A percentile compares a stretch with the other conserved stretches of the same genome.
These are phyloP conservation scores for Lyophyllum shimeji DNA, from an alignment of 768 basidiomycete genomes.

Conservation along the genomic window DNA sequence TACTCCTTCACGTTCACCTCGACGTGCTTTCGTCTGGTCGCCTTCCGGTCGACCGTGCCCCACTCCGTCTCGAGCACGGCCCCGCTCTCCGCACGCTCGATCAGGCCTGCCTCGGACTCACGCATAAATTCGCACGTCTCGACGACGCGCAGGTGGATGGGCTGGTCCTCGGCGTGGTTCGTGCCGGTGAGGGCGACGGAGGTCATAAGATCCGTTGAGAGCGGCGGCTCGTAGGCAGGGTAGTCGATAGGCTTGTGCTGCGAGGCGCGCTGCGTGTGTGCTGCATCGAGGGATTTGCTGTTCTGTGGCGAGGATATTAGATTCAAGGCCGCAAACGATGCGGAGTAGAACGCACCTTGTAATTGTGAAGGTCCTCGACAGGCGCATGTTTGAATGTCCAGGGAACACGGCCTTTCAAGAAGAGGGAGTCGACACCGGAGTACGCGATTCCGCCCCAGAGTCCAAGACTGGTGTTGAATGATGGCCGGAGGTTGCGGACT, in stretches of 20 bases:
- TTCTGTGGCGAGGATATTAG: slow-evolving; percentile 8
- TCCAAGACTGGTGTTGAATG: slow-evolving; percentile 79
- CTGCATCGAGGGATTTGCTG: slow-evolving; percentile 52
- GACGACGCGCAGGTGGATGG: slow-evolving; percentile 78
- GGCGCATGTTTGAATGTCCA: slow-evolving; percentile 85
- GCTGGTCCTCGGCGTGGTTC: slow-evolving; percentile 97
- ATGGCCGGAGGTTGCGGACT: slow-evolving; percentile 89
- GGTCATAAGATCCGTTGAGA: slow-evolving; percentile 93
- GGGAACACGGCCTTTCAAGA: slow-evolving; percentile 82
- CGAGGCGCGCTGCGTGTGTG: slow-evolving; percentile 67
- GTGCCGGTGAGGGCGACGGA: slow-evolving; percentile 89
- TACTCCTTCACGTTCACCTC: slow-evolving; percentile 72
- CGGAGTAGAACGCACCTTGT: slow-evolving; percentile 20
- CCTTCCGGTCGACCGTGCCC: slow-evolving; percentile 37
- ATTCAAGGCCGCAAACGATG: background rate
- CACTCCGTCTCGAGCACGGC: slow-evolving; percentile 21
- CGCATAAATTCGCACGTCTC: slow-evolving; percentile 28
- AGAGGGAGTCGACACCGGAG: slow-evolving; percentile 82
- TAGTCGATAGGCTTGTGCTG: slow-evolving; percentile 78
- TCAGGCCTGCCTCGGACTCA: slow-evolving; percentile 20
- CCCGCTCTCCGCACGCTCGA: slow-evolving; percentile 20
- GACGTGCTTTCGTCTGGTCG: slow-evolving; percentile 64
- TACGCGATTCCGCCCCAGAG: slow-evolving; percentile 87
- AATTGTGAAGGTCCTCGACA: slow-evolving; percentile 28
- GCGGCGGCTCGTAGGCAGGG: slow-evolving; percentile 82